phyloP scores from a whole-genome alignment of 495 filamentous ascomycete species.

The Saxophila tyrrhenica region DNA sequence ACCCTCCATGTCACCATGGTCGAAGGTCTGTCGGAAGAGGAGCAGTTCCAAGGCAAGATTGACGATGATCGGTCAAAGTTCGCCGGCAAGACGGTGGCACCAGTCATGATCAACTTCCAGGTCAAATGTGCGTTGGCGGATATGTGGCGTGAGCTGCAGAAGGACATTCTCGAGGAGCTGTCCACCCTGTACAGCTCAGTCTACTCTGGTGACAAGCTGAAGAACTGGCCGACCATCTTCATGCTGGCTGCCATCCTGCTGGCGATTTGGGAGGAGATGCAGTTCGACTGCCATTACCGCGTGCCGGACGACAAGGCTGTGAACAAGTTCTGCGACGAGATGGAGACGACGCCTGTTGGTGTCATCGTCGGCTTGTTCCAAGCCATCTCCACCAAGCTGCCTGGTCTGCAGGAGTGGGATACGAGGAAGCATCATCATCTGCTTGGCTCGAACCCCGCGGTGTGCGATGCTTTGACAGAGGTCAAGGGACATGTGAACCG shows the following conservation, averaged over 20 bases:
- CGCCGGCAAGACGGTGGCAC: slow-evolving; percentile 75
- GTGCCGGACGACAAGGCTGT: slow-evolving; percentile 70
- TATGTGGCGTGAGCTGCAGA: slow-evolving; percentile 92
- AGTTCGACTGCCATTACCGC: slow-evolving; percentile 91
- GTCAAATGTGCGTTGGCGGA: slow-evolving; percentile 88
- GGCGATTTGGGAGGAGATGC: slow-evolving; percentile 93
- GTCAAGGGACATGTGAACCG: slow-evolving; percentile 77
- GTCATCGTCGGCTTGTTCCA: slow-evolving; percentile 92
- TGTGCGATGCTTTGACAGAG: slow-evolving; percentile 90
- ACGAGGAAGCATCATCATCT: slow-evolving; percentile 75
- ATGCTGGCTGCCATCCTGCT: slow-evolving; percentile 82
- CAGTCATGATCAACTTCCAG: slow-evolving; percentile 98
- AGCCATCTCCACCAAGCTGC: slow-evolving; percentile 88
- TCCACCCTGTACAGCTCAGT: slow-evolving; percentile 82
- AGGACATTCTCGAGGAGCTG: slow-evolving; percentile 85
- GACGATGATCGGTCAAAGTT: slow-evolving; percentile 66
- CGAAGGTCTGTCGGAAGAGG: slow-evolving; percentile 72
- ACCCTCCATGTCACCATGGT: slow-evolving; percentile 87
- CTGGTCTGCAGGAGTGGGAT: slow-evolving; percentile 83
- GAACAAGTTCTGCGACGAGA: slow-evolving; percentile 84
- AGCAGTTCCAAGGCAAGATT: slow-evolving; percentile 66
- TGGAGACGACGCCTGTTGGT: slow-evolving; percentile 87
- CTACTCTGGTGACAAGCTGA: slow-evolving; percentile 84
- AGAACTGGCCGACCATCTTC: slow-evolving; percentile 97
- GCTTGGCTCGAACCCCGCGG: slow-evolving; percentile 74